Percentiles rank a stretch among this genome's conserved stretches.
phyloP scores from a whole-genome alignment of 805 yeast genomes.

The Candida nonsorbophila region DNA sequence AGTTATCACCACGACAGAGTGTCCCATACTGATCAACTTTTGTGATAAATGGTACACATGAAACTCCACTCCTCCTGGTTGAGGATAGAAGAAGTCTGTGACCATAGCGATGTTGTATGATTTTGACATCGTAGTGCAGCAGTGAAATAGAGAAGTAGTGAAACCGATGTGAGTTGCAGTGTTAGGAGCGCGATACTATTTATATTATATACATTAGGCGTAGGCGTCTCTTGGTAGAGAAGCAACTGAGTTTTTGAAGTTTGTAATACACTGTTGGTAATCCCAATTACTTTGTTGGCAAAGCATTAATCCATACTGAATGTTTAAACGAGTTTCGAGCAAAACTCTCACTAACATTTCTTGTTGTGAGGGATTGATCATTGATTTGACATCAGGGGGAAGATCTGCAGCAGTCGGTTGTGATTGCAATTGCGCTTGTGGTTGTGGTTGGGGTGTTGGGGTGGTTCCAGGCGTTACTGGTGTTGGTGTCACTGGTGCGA shows the following conservation, averaged over 20 bases:
- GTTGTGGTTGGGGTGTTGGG: conserved; percentile 11
- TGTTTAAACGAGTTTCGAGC: conserved; percentile 66
- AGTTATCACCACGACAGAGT: conserved; percentile 79
- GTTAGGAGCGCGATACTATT: conserved; percentile 1
- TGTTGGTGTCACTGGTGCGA: conserved; percentile 11
- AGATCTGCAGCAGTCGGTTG: conserved; percentile 33
- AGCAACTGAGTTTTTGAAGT: conserved; percentile 64
- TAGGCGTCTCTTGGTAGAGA: conserved; percentile 42
- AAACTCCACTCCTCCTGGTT: conserved; percentile 96
- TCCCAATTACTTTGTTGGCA: conserved; percentile 88
- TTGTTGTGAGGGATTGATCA: conserved; percentile 51
- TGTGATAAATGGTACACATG: conserved; percentile 91
- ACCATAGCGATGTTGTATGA: conserved; percentile 53
- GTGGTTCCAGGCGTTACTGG: conserved; percentile 5
- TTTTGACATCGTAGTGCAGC: background rate
- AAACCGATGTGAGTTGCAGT: too few relatives aligned
- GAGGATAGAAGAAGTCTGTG: conserved; percentile 96
- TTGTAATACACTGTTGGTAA: conserved; percentile 58
- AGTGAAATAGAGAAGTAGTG: too few relatives aligned
- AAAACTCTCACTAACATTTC: conserved; percentile 61
- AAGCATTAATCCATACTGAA: conserved; percentile 77
- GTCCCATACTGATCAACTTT: conserved; percentile 73
- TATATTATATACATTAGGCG: conserved; percentile 3
- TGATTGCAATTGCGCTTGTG: conserved; percentile 10
- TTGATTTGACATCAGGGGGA: conserved; percentile 52